Conservation (phyloP, 805 yeast genomes). For the Nakazawaea peltata region DNA sequence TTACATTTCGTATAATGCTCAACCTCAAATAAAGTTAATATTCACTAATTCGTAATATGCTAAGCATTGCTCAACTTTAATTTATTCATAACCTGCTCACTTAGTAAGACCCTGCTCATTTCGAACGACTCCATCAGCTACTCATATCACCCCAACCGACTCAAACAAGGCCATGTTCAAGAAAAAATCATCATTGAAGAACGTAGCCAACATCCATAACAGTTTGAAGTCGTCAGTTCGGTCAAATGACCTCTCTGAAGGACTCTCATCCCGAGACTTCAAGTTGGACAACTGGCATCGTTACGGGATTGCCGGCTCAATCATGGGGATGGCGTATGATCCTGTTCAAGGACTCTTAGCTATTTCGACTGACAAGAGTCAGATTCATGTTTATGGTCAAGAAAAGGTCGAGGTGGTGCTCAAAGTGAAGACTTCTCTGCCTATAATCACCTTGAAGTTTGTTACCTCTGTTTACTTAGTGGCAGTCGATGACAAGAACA, state of each 20-base stretch:
- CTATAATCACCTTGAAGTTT: constrained; percentile 51
- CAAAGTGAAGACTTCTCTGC: constrained; percentile 38
- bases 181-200: constrained; percentile 5
- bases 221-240: constrained; percentile 11
- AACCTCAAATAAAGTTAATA: not conserved
- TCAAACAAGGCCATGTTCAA: constrained; percentile 4
- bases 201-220: constrained; percentile 10
- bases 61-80: too few relatives aligned
- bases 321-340: constrained; percentile 68
- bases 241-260: constrained; percentile 20
- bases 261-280: constrained; percentile 20
- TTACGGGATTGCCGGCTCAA: constrained; percentile 59
- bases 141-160: too few relatives aligned
- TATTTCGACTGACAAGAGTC: constrained; percentile 61
- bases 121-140: too few relatives aligned
- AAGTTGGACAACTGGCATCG: constrained; percentile 22
- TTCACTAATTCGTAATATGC: too few relatives aligned
- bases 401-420: constrained; percentile 68
- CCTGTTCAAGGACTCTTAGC: constrained; percentile 86
- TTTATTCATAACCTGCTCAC: too few relatives aligned
- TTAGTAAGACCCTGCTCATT: too few relatives aligned
- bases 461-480: constrained; percentile 78
- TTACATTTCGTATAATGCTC: not conserved
- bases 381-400: constrained; percentile 77
- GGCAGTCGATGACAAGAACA: constrained; percentile 54